Percentiles rank a stretch among this genome's conserved stretches.
These are phyloP conservation scores for Lasiodiplodia hormozganensis DNA, from an alignment of 2,329 filamentous ascomycete species.

Conservation along the genomic window DNA sequence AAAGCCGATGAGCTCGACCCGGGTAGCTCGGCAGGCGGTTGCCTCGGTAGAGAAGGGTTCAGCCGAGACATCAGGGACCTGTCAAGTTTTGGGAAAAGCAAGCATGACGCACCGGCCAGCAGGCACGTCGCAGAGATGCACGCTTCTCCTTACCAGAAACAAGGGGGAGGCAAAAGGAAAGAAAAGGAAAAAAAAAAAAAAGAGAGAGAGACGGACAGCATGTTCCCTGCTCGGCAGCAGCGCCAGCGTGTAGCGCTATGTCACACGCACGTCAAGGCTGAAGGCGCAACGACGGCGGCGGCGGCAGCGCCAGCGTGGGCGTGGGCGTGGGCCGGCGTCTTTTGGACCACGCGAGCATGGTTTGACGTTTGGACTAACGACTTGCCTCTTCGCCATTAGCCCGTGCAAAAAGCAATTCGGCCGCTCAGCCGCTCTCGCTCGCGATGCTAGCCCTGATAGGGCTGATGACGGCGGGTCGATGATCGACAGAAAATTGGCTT, in stretches of 20 bases:
- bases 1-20: too few species aligned
- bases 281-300: background rate
- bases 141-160: background rate
- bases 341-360: background rate
- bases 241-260: background rate
- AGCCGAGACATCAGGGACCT: background rate
- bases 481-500: background rate
- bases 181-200: background rate
- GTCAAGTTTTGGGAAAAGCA: background rate
- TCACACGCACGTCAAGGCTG: background rate
- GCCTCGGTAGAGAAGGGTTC: too few species aligned
- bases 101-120: background rate
- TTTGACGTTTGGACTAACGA: background rate
- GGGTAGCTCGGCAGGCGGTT: too few species aligned
- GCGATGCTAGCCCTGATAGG: background rate
- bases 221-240: background rate
- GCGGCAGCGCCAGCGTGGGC: too few species aligned
- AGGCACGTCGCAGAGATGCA: background rate
- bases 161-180: background rate
- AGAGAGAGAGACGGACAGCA: background rate
- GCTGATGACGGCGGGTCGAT: background rate
- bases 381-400: background rate
- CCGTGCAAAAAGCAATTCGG: background rate
- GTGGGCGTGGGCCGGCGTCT: background rate
- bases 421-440: background rate